These are phyloP conservation scores for Botrytis aclada DNA, from an alignment of 2,329 filamentous ascomycete species.

Conservation along the genomic window DNA sequence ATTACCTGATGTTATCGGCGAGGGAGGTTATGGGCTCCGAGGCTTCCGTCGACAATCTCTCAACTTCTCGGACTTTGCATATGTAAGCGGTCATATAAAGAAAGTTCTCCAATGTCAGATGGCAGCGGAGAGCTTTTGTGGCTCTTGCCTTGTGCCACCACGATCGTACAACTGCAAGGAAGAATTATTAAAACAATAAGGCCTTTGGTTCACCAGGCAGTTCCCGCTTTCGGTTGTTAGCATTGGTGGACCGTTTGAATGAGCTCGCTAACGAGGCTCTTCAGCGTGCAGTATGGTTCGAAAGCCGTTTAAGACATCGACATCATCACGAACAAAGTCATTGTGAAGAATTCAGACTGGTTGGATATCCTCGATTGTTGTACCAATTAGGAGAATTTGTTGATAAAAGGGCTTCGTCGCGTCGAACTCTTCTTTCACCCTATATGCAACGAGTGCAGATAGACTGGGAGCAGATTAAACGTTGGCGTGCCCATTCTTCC, in stretches of 20 bases:
- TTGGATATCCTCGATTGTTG: slow-evolving; percentile 24
- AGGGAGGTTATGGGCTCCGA: too few species aligned
- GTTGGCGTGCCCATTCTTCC: neutral
- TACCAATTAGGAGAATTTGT: slow-evolving; percentile 27
- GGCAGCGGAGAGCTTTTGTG: neutral
- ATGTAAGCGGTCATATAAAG: neutral
- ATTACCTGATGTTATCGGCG: neutral
- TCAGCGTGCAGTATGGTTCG: neutral
- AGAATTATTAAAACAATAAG: slow-evolving; percentile 33
- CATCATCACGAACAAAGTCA: neutral
- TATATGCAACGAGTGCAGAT: neutral
- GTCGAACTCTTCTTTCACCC: slow-evolving; percentile 23
- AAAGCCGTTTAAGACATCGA: slow-evolving; percentile 7
- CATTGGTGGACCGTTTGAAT: neutral
- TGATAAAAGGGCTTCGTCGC: slow-evolving; percentile 23
- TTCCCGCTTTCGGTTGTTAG: neutral
- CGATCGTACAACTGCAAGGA: slow-evolving; percentile 14
- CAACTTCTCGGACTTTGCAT: neutral
- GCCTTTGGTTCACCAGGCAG: slow-evolving; percentile 30
- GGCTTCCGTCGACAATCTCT: neutral
- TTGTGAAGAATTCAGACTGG: slow-evolving; percentile 21
- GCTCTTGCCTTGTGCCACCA: slow-evolving; percentile 14
- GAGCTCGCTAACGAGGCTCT: neutral
- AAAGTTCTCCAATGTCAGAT: neutral
- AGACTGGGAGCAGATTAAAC: neutral